A percentile compares a stretch with the other conserved stretches of the same genome.
Evolutionary conservation across 2,329 filamentous ascomycete species (phyloP).

Genomic region (Neofusicoccum ribis): DNA sequence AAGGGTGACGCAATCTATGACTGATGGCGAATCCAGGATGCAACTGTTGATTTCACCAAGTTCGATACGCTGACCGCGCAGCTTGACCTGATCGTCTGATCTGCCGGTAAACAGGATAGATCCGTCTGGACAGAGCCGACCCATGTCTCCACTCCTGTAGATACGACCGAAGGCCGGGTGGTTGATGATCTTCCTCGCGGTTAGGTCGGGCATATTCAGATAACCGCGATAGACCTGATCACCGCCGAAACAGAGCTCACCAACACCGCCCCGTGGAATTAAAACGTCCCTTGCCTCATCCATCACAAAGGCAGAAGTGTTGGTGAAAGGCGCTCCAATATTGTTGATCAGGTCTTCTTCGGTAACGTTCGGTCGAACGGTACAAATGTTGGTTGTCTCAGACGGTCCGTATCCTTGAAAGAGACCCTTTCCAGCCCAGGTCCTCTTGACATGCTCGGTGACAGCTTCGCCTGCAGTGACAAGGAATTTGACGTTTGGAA

Average conservation of each 20-base stretch:
- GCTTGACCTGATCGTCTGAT: slow-evolving; percentile 77
- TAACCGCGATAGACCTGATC: slow-evolving; percentile 77
- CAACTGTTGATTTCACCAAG: slow-evolving; percentile 71
- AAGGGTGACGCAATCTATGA: slow-evolving; percentile 65
- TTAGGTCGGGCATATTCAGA: slow-evolving; percentile 64
- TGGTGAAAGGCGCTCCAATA: slow-evolving; percentile 72
- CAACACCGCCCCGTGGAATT: slow-evolving; percentile 70
- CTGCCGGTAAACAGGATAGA: slow-evolving; percentile 72
- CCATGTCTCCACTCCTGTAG: slow-evolving; percentile 81
- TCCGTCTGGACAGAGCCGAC: slow-evolving; percentile 74
- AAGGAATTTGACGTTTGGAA: slow-evolving; percentile 71
- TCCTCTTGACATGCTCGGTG: slow-evolving; percentile 67
- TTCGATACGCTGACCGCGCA: slow-evolving; percentile 78
- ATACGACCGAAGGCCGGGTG: slow-evolving; percentile 70
- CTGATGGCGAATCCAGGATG: slow-evolving; percentile 54
- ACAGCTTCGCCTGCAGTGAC: slow-evolving; percentile 81
- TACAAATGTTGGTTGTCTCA: slow-evolving; percentile 87
- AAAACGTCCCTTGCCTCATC: slow-evolving; percentile 38
- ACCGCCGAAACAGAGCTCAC: slow-evolving; percentile 85
- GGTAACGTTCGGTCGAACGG: slow-evolving; percentile 63
- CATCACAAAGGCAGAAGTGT: slow-evolving; percentile 73
- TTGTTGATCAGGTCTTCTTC: slow-evolving; percentile 65
- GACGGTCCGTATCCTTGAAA: slow-evolving; percentile 84
- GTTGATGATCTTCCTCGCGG: slow-evolving; percentile 65
- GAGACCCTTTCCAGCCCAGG: slow-evolving; percentile 67